These are phyloP conservation scores for Anastatica hierochuntica DNA, from an alignment of 345 rosid genomes.

Conservation along the genomic window DNA sequence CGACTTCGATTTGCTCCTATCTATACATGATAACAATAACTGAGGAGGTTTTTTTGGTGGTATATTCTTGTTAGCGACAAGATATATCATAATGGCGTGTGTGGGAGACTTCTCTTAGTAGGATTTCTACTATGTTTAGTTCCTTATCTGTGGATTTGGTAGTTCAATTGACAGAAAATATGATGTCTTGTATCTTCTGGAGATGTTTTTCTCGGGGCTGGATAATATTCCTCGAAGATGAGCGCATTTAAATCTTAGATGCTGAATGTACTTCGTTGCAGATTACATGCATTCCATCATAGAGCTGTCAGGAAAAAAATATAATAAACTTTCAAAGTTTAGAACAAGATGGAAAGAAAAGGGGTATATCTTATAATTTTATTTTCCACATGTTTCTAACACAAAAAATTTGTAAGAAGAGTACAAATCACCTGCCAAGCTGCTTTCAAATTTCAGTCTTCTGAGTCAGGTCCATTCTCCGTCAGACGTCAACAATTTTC, in stretches of 20 bases:
- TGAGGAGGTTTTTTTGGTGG: too few species aligned
- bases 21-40: too few species aligned
- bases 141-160: too few species aligned
- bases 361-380: background rate
- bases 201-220: constrained; percentile 53
- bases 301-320: constrained; percentile 30
- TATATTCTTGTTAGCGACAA: too few species aligned
- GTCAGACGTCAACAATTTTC: background rate
- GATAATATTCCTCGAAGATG: constrained; percentile 94
- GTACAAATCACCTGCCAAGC: constrained; percentile 42
- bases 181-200: background rate
- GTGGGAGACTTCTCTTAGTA: too few species aligned
- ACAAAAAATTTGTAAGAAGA: constrained; percentile 47
- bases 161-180: too few species aligned
- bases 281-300: constrained; percentile 69
- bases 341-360: constrained; percentile 5
- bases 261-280: constrained; percentile 95
- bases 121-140: too few species aligned
- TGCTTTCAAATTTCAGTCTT: constrained; percentile 67
- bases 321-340: constrained; percentile 37
- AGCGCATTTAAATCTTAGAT: constrained; percentile 87
- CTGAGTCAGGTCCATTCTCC: constrained; percentile 57
- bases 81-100: too few species aligned
- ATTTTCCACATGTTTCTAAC: constrained; percentile 3
- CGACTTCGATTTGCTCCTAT: too few species aligned